phyloP scores from a whole-genome alignment of 1,139 yeast genomes.

The Candida labiduridarum region DNA sequence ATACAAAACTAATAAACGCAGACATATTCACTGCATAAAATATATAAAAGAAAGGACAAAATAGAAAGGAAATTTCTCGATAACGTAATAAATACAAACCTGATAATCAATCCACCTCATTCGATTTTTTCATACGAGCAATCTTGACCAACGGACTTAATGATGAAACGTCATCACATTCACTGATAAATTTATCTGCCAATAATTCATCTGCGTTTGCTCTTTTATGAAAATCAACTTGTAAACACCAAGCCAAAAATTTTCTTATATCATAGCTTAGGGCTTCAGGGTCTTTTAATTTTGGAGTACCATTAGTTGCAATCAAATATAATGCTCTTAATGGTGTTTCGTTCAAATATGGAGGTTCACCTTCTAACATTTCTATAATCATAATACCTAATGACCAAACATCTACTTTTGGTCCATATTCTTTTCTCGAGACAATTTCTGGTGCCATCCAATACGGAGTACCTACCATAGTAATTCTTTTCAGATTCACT shows the following conservation, averaged over 20 bases:
- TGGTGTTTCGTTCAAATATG: slow-evolving; percentile 94
- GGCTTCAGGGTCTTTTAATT: slow-evolving; percentile 84
- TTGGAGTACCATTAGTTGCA: slow-evolving; percentile 95
- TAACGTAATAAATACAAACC: slow-evolving; percentile 2
- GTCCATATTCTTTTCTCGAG: slow-evolving; percentile 90
- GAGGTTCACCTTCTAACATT: slow-evolving; percentile 99
- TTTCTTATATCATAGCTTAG: slow-evolving; percentile 65
- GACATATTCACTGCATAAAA: not conserved
- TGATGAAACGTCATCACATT: slow-evolving; percentile 72
- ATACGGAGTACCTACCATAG: slow-evolving; percentile 99
- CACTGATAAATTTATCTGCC: slow-evolving; percentile 67
- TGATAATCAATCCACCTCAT: slow-evolving; percentile 29
- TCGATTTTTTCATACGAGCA: slow-evolving; percentile 77
- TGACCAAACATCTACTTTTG: slow-evolving; percentile 97
- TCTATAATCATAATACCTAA: slow-evolving; percentile 97
- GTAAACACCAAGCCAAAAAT: slow-evolving; percentile 78
- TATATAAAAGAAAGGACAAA: not conserved
- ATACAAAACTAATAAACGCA: too few relatives aligned
- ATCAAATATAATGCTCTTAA: slow-evolving; percentile 87
- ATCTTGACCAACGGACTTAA: slow-evolving; percentile 87
- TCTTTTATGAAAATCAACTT: slow-evolving; percentile 83
- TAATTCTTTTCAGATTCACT: slow-evolving; percentile 80
- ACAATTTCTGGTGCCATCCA: slow-evolving; percentile 99
- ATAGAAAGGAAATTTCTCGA: not conserved
- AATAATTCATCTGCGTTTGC: slow-evolving; percentile 80